phyloP scores from a whole-genome alignment of 2,329 filamentous ascomycete species.

The Hymenoscyphus fraxineus region DNA sequence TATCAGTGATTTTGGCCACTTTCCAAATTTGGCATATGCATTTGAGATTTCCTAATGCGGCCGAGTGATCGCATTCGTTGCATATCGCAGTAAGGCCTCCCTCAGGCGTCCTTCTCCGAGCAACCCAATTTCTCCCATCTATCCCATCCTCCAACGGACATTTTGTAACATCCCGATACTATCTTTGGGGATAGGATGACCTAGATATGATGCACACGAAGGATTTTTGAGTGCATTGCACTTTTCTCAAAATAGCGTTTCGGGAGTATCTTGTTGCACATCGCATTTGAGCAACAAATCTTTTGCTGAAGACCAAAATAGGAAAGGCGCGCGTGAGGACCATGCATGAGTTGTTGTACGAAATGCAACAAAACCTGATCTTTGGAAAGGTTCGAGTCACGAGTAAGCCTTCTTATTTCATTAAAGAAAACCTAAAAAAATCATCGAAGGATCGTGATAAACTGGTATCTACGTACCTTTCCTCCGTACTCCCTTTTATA shows the following conservation, averaged over 20 bases:
- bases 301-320: neutral
- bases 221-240: neutral
- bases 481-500: too few relatives aligned
- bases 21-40: neutral
- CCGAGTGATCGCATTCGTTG: neutral
- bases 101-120: neutral
- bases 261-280: neutral
- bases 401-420: neutral
- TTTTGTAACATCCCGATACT: too few relatives aligned
- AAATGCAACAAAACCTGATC: constrained; percentile 1
- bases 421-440: neutral
- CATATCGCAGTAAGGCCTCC: neutral
- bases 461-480: neutral
- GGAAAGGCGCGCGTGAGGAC: neutral
- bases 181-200: too few relatives aligned
- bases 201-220: neutral
- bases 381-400: neutral
- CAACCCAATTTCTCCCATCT: neutral
- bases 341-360: neutral
- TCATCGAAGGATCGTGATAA: neutral
- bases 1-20: neutral
- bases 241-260: neutral
- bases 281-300: neutral
- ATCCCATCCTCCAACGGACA: neutral
- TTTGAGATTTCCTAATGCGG: neutral